Percentiles rank a stretch among this genome's conserved stretches.
phyloP scores from a whole-genome alignment of 805 yeast genomes.

The Starmerella apis region DNA sequence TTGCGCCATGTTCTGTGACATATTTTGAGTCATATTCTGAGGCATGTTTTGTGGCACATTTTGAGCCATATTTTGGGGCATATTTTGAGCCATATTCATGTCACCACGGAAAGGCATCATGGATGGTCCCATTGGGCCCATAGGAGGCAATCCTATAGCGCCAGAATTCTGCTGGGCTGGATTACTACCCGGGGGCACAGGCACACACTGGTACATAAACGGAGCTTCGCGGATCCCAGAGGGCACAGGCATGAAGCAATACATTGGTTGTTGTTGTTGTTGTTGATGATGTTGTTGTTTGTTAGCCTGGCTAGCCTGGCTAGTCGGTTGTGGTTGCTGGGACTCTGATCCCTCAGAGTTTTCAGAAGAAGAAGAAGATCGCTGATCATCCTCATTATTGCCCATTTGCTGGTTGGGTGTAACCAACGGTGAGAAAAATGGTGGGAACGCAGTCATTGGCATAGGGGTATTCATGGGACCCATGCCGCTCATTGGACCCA shows the following conservation, averaged over 20 bases:
- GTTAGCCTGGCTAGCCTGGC: neutral
- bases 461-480: neutral
- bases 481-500: neutral
- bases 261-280: constrained; percentile 5
- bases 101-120: neutral
- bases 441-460: neutral
- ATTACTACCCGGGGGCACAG: neutral
- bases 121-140: constrained; percentile 7
- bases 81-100: neutral
- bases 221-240: constrained; percentile 13
- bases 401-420: neutral
- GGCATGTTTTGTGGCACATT: too few relatives aligned
- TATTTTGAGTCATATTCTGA: too few relatives aligned
- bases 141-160: constrained; percentile 1
- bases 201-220: constrained; percentile 10
- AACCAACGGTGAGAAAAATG: constrained; percentile 2
- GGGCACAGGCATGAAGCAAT: constrained; percentile 16
- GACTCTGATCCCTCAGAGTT: neutral
- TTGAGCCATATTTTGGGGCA: too few relatives aligned
- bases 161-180: neutral
- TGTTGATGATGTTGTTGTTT: neutral
- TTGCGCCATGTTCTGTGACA: too few relatives aligned
- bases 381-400: neutral
- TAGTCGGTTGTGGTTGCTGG: neutral
- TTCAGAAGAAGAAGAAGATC: neutral